These are phyloP conservation scores for Ceraceosorus guamensis DNA, from an alignment of 1,284 basidiomycete genomes.

Conservation along the genomic window DNA sequence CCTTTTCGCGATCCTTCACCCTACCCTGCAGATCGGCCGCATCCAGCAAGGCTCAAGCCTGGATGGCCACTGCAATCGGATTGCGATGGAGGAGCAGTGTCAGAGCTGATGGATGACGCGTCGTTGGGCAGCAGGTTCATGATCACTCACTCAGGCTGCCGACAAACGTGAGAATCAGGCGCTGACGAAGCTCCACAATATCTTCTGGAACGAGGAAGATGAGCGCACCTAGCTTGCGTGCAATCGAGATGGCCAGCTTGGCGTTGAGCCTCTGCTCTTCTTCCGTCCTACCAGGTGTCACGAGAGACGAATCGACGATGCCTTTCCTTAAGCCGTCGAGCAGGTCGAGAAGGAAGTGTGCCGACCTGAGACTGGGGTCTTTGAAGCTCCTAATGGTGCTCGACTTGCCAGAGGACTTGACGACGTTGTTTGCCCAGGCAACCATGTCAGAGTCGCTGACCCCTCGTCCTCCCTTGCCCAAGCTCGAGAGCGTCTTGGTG, in stretches of 20 bases:
- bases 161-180: slow-evolving; percentile 56
- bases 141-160: slow-evolving; percentile 52
- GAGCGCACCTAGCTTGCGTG: slow-evolving; percentile 89
- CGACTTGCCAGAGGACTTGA: slow-evolving; percentile 65
- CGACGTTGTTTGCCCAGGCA: slow-evolving; percentile 87
- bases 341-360: slow-evolving; percentile 86
- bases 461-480: slow-evolving; percentile 66
- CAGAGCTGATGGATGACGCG: too few species aligned
- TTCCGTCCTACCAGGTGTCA: slow-evolving; percentile 64
- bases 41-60: too few species aligned
- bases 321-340: slow-evolving; percentile 85
- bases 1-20: too few species aligned
- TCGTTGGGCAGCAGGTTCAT: too few species aligned
- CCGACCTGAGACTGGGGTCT: slow-evolving; percentile 82
- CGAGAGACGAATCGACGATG: slow-evolving; percentile 83
- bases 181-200: slow-evolving; percentile 48
- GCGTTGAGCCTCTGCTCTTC: slow-evolving; percentile 90
- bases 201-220: slow-evolving; percentile 96
- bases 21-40: too few species aligned
- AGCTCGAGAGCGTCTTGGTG: slow-evolving; percentile 74
- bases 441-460: slow-evolving; percentile 90
- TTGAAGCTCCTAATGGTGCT: slow-evolving; percentile 79
- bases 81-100: too few species aligned
- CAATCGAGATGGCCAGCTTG: slow-evolving; percentile 83
- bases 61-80: too few species aligned